Conservation (phyloP, 192 early-diverging fungal species). For the Entomortierella lignicola region DNA sequence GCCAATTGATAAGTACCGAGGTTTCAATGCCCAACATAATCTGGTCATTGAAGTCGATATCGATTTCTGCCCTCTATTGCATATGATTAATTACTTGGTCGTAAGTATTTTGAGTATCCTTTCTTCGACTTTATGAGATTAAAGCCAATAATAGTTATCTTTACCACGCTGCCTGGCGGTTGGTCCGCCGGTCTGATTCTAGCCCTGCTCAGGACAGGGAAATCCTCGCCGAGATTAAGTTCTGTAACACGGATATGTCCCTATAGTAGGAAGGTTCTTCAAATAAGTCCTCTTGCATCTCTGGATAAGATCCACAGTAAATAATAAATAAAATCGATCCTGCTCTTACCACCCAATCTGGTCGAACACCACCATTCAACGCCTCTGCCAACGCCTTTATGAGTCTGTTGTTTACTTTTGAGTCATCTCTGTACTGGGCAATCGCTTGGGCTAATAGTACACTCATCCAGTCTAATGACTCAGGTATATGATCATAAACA, state of each 20-base stretch:
- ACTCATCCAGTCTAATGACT: conserved; percentile 88
- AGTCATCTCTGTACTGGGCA: conserved; percentile 78
- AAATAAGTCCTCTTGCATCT: too few species aligned
- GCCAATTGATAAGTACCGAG: conserved; percentile 95
- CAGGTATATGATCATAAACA: conserved; percentile 64
- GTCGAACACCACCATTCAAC: conserved; percentile 74
- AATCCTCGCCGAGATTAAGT: conserved; percentile 68
- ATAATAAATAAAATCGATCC: neutral
- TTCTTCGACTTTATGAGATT: too few species aligned
- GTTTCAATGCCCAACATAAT: conserved; percentile 95
- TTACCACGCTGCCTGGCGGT: conserved; percentile 62
- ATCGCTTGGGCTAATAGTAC: conserved; percentile 84
- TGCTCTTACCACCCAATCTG: conserved; percentile 74
- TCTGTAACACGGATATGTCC: conserved; percentile 69
- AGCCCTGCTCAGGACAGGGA: conserved; percentile 67
- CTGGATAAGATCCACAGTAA: neutral
- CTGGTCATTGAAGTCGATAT: conserved; percentile 91
- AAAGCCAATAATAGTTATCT: too few species aligned
- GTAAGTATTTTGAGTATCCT: too few species aligned
- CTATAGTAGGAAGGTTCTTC: conserved; percentile 17
- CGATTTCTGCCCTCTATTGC: conserved; percentile 79
- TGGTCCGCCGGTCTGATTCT: conserved; percentile 65
- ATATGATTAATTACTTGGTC: neutral
- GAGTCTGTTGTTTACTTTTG: conserved; percentile 71
- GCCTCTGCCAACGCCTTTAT: conserved; percentile 73